phyloP scores from a whole-genome alignment of 2,329 filamentous ascomycete species.

The Aurifilum marmelostoma region DNA sequence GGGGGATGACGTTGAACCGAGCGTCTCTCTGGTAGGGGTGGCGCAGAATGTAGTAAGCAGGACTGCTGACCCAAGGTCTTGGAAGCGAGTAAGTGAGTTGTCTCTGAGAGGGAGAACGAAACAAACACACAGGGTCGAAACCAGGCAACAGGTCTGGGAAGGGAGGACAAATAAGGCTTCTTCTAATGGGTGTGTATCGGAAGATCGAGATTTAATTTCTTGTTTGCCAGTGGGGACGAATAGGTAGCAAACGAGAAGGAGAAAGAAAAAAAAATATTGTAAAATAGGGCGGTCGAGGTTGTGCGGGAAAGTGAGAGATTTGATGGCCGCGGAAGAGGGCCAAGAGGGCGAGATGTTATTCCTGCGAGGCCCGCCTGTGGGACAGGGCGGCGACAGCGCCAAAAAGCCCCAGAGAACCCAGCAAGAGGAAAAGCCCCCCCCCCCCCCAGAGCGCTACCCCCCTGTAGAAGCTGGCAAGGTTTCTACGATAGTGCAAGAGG shows the following conservation, averaged over 20 bases:
- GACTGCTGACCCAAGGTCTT: slow-evolving; percentile 7
- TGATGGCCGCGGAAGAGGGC: slow-evolving; percentile 13
- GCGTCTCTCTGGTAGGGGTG: slow-evolving; percentile 3
- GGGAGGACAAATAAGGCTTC: background rate
- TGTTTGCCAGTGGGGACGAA: background rate
- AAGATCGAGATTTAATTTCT: background rate
- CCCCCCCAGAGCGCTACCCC: background rate
- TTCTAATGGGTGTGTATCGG: background rate
- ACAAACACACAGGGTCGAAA: background rate
- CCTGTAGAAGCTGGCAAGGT: background rate
- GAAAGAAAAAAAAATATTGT: background rate
- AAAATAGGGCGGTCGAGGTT: slow-evolving; percentile 5
- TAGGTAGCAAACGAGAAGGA: background rate
- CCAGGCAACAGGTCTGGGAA: background rate
- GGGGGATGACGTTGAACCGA: slow-evolving; percentile 24
- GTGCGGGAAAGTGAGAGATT: slow-evolving; percentile 19
- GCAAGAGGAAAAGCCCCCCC: background rate
- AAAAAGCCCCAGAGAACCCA: background rate
- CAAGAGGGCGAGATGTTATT: slow-evolving; percentile 12
- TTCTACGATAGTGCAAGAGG: background rate
- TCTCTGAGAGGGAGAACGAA: background rate
- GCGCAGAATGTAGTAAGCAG: slow-evolving; percentile 19
- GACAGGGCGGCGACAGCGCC: slow-evolving; percentile 9
- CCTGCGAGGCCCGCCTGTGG: slow-evolving; percentile 10
- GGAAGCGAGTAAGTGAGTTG: background rate